Conservation (phyloP, 257 asterid genomes). For the Anisodus tanguticus region DNA sequence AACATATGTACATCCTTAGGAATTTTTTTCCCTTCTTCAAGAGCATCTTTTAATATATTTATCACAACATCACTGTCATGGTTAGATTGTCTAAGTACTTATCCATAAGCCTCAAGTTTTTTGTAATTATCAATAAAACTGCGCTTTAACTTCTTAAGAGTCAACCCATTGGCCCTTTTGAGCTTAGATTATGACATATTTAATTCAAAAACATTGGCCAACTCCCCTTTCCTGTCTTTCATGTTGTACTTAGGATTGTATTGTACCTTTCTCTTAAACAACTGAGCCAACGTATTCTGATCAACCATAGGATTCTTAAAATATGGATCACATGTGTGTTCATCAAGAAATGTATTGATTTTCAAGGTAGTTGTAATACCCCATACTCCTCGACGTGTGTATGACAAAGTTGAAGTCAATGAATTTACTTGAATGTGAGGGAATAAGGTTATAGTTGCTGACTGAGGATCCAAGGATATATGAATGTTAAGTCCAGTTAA, state of each 20-base stretch:
- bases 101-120: neutral
- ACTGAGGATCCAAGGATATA: too few species aligned
- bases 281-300: neutral
- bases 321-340: too few species aligned
- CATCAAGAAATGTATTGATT: too few species aligned
- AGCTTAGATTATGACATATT: neutral
- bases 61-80: neutral
- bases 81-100: neutral
- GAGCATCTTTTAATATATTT: neutral
- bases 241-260: neutral
- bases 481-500: too few species aligned
- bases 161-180: neutral
- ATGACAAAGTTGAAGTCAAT: too few species aligned
- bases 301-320: neutral
- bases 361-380: too few species aligned
- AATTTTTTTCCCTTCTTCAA: neutral
- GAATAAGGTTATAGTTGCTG: too few species aligned
- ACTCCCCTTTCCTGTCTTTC: neutral
- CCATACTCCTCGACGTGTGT: too few species aligned
- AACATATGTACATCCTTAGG: constrained; percentile 8
- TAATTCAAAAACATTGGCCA: neutral
- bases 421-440: too few species aligned
- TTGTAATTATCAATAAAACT: neutral
- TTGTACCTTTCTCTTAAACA: neutral
- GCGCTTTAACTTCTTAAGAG: neutral